Base-by-base conservation (phyloP, 139 green algal genomes). In the Tetradesmus lagerheimii region DNA sequence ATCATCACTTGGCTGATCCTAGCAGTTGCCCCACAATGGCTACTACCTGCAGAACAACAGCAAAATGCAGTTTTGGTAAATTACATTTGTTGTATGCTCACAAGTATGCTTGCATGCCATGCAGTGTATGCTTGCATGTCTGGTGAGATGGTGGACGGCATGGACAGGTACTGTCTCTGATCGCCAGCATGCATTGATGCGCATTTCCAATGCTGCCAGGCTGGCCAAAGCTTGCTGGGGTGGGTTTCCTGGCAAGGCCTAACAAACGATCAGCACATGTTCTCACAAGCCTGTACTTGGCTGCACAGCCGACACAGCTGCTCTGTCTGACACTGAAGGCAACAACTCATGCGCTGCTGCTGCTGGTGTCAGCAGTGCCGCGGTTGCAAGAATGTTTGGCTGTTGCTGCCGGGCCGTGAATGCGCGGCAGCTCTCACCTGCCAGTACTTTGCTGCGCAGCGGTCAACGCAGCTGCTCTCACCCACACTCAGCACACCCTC, bases 391-490 rank as follows among this genome's bases (percentile, higher is more conserved):
- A 41, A 9, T 43, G 5, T 20, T 1, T 31, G 9, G 34, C 29
- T 80, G 11, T 15, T n/a, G 11, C 35, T 45, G 37, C 35, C 27
- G 37, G n/a, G 76, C 76, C 9, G 76, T 35, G 27, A 1, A 79
- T 27, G n/a, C 66, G 34, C 79, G 16, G 41, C 37, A 9, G 25
- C 1, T 8, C 76, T 43, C 85, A 98, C 97, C 96, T 99, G 97
- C 98, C 98, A 99, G 92, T 99, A 99, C 91, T 99, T 99, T 16
- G 96, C 93, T 31, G 95, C 93, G 85, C 98, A 99, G 29, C 98
- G 91, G 90, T 99, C 98, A 5, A 99, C 93, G 91, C 98, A 99
- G 91, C 93, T 97, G 90, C 97, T 99, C 94, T 99, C 98, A 11
- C 98, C 98, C 8, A 99, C 95, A 90, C 96, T 99, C 1, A 99